These are phyloP conservation scores for Bifiguratus adelaidae DNA, from an alignment of 192 early-diverging fungal species.

Conservation along the genomic window DNA sequence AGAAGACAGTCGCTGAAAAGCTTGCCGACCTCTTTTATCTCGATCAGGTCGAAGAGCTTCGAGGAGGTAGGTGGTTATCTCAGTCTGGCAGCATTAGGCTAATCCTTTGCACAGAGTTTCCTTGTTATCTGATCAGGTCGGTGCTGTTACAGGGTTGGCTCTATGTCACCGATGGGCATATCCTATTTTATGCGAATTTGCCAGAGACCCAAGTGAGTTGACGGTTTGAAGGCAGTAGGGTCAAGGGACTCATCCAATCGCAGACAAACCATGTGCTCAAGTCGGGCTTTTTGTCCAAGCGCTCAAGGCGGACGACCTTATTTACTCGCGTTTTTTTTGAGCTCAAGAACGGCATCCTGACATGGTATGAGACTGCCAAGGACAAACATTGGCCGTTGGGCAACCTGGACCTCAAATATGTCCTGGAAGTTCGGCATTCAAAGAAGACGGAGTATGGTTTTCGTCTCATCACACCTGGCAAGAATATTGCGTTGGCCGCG, in stretches of 20 bases:
- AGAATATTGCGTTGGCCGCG: constrained; percentile 42
- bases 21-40: constrained; percentile 14
- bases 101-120: constrained; percentile 31
- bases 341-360: constrained; percentile 44
- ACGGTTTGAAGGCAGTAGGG: no score
- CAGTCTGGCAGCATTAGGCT: no score
- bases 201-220: constrained; percentile 32
- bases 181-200: constrained; percentile 56
- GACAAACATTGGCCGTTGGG: constrained; percentile 50
- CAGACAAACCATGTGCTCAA: no score
- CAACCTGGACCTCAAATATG: constrained; percentile 49
- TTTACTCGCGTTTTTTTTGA: constrained; percentile 48
- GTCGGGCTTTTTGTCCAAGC: constrained; percentile 36
- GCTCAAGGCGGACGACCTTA: constrained; percentile 16
- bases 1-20: constrained; percentile 7
- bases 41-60: constrained; percentile 4
- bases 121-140: constrained; percentile 54
- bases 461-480: constrained; percentile 30
- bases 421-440: constrained; percentile 30
- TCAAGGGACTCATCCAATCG: background rate
- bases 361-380: constrained; percentile 37
- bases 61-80: constrained; percentile 6
- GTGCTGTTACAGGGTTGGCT: constrained; percentile 50
- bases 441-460: constrained; percentile 27
- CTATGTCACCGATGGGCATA: constrained; percentile 48